Conservation (phyloP, 768 basidiomycete species). For the Phylloporus rhodoxanthus region DNA sequence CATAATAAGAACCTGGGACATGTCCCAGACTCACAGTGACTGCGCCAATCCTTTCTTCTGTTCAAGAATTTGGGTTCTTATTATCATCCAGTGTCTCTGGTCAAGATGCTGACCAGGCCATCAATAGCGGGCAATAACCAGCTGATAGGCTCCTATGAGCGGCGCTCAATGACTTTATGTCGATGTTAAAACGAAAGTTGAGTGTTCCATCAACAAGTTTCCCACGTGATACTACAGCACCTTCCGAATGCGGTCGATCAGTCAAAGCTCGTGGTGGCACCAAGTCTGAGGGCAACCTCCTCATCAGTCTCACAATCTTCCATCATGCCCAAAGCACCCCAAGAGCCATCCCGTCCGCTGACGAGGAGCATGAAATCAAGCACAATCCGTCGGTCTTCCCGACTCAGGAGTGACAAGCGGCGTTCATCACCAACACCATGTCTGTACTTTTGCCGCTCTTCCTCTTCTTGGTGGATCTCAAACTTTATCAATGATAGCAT, state of each 20-base stretch:
- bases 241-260: slow-evolving; percentile 26
- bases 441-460: slow-evolving; percentile 10
- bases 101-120: not conserved
- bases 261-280: not conserved
- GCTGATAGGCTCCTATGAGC: not conserved
- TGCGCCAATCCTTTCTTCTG: too few relatives aligned
- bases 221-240: slow-evolving; percentile 27
- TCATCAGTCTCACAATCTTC: not conserved
- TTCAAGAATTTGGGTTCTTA: too few relatives aligned
- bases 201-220: not conserved
- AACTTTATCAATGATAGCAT: slow-evolving; percentile 8
- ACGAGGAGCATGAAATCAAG: slow-evolving; percentile 24
- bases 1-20: too few relatives aligned
- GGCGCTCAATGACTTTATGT: not conserved
- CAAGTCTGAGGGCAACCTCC: not conserved
- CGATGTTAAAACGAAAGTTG: not conserved
- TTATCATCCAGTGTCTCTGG: not conserved
- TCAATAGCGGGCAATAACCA: not conserved
- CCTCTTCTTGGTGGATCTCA: not conserved
- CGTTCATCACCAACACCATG: slow-evolving; percentile 4
- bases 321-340: slow-evolving; percentile 18
- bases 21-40: too few relatives aligned
- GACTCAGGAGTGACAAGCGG: slow-evolving; percentile 7
- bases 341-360: slow-evolving; percentile 8
- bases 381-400: slow-evolving; percentile 20